These are phyloP conservation scores for Blastobotrys parvus DNA, from an alignment of 805 yeast genomes.

Conservation along the genomic window DNA sequence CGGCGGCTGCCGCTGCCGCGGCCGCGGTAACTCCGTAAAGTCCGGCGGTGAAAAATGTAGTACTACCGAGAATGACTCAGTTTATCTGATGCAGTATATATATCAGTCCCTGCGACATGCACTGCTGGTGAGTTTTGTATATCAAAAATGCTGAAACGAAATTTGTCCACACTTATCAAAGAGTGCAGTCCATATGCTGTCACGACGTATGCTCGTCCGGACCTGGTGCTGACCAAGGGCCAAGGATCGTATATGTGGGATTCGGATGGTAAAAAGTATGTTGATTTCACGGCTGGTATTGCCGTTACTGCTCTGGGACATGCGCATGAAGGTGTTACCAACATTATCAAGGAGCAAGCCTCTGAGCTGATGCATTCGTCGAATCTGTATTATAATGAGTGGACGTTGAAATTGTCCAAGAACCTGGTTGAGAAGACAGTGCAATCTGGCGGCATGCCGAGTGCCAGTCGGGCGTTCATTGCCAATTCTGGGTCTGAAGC, in stretches of 20 bases:
- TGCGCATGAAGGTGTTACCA: slow-evolving; percentile 62
- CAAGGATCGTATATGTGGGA: slow-evolving; percentile 77
- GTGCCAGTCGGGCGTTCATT: slow-evolving; percentile 67
- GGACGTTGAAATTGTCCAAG: slow-evolving; percentile 72
- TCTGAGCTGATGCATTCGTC: slow-evolving; percentile 70
- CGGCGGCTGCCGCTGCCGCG: too few species aligned
- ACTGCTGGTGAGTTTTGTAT: neutral
- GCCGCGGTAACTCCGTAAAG: too few species aligned
- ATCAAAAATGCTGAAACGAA: neutral
- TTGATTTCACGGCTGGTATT: slow-evolving; percentile 93
- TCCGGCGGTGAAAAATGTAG: too few species aligned
- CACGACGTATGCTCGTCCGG: slow-evolving; percentile 33
- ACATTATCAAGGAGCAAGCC: slow-evolving; percentile 66
- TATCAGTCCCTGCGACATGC: neutral
- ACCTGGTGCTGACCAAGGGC: slow-evolving; percentile 70
- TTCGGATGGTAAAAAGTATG: slow-evolving; percentile 59
- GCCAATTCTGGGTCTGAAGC: slow-evolving; percentile 75
- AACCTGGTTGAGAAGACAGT: slow-evolving; percentile 62
- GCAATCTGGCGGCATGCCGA: slow-evolving; percentile 67
- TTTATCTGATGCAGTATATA: neutral
- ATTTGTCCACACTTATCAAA: neutral
- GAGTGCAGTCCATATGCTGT: slow-evolving; percentile 21
- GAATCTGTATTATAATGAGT: slow-evolving; percentile 75
- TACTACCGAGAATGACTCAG: too few species aligned
- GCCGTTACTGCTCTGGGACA: slow-evolving; percentile 97